These are phyloP conservation scores for Ceratobasidium sp. DNA, from an alignment of 1,284 basidiomycete species.

Conservation along the genomic window DNA sequence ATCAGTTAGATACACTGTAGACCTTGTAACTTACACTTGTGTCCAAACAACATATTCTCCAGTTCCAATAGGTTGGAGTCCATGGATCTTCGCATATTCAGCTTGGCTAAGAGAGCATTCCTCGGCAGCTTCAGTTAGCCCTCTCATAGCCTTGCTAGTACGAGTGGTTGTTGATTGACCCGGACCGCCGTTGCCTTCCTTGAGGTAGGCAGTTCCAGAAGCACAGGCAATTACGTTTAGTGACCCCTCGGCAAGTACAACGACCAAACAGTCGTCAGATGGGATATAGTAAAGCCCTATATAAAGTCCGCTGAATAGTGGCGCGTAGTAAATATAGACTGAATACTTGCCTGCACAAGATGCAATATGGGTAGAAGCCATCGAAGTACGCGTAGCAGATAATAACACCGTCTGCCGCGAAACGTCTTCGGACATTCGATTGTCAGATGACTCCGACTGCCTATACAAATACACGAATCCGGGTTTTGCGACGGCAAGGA, in stretches of 20 bases:
- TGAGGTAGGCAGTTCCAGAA: constrained; percentile 49
- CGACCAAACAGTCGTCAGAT: constrained; percentile 62
- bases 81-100: constrained; percentile 33
- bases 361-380: constrained; percentile 57
- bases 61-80: background rate
- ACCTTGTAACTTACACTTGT: constrained; percentile 17
- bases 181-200: background rate
- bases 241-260: constrained; percentile 74
- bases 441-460: background rate
- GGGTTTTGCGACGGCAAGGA: constrained; percentile 32
- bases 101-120: background rate
- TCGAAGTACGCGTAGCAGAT: constrained; percentile 53
- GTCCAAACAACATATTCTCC: constrained; percentile 14
- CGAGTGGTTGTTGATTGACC: background rate
- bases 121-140: constrained; percentile 7
- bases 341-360: constrained; percentile 61
- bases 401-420: constrained; percentile 3
- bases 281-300: constrained; percentile 67
- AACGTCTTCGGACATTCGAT: background rate
- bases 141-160: constrained; percentile 14
- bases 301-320: constrained; percentile 48
- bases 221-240: constrained; percentile 67
- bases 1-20: background rate
- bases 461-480: constrained; percentile 21
- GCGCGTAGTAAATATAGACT: constrained; percentile 67